Evolutionary conservation across 768 basidiomycete genomes (phyloP).

Genomic region (Pholiota conissans): DNA sequence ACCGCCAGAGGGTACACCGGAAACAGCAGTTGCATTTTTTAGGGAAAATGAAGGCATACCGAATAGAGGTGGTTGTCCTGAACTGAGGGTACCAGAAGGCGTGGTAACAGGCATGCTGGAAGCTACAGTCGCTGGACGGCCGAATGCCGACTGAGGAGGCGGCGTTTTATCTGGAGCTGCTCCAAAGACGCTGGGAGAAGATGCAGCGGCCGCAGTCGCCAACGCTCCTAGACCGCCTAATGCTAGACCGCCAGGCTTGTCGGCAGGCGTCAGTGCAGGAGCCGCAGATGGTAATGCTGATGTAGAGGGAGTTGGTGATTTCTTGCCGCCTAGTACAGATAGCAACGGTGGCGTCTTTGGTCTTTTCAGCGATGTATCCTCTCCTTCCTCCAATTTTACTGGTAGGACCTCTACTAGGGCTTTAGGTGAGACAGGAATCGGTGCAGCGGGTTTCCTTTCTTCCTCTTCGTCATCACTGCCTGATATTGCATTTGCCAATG

Average conservation of each 20-base stretch:
- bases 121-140: not conserved
- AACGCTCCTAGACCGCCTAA: constrained; percentile 4
- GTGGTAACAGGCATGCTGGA: not conserved
- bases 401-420: constrained; percentile 32
- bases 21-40: not conserved
- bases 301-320: constrained; percentile 14
- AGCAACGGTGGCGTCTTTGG: constrained; percentile 53
- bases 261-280: not conserved
- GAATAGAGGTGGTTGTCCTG: not conserved
- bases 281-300: constrained; percentile 10
- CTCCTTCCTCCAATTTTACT: constrained; percentile 25
- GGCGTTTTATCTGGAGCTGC: constrained; percentile 2
- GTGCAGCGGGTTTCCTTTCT: constrained; percentile 31
- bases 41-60: not conserved
- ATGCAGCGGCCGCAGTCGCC: constrained; percentile 10
- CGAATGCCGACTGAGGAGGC: constrained; percentile 2
- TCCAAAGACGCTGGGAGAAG: constrained; percentile 14
- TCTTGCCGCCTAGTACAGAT: constrained; percentile 27
- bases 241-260: not conserved
- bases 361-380: constrained; percentile 29
- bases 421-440: constrained; percentile 38
- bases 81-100: not conserved
- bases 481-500: constrained; percentile 57
- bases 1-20: not conserved
- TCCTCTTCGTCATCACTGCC: constrained; percentile 47